Evolutionary conservation across 2,329 filamentous ascomycete genomes (phyloP).

Genomic region (Clonostachys solani): DNA sequence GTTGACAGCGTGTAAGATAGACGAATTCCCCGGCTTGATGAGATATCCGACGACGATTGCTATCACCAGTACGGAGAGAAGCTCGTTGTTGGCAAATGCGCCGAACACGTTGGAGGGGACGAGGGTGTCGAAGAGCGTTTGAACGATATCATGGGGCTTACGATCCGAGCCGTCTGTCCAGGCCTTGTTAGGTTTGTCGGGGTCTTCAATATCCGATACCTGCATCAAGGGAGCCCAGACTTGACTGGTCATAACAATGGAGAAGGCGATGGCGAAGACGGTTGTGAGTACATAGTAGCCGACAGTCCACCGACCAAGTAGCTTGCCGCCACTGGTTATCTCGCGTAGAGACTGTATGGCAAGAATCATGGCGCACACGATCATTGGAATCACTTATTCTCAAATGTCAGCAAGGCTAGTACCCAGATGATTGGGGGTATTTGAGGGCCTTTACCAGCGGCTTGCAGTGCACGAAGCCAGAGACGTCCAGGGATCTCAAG

Average conservation of each 20-base stretch:
- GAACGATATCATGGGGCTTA: slow-evolving; percentile 34
- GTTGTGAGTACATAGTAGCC: slow-evolving; percentile 46
- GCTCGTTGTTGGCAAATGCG: slow-evolving; percentile 37
- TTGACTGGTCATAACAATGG: slow-evolving; percentile 37
- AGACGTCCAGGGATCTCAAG: slow-evolving; percentile 42
- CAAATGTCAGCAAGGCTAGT: not conserved
- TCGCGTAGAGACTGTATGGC: slow-evolving; percentile 41
- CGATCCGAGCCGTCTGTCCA: slow-evolving; percentile 19
- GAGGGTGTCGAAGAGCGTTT: slow-evolving; percentile 42
- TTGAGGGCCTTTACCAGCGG: slow-evolving; percentile 29
- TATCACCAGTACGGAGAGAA: slow-evolving; percentile 41
- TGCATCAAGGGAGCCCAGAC: slow-evolving; percentile 44
- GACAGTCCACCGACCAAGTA: slow-evolving; percentile 42
- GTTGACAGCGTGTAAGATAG: slow-evolving; percentile 33
- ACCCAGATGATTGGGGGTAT: not conserved
- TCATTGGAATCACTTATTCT: slow-evolving; percentile 40
- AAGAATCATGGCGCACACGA: slow-evolving; percentile 46
- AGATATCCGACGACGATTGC: slow-evolving; percentile 41
- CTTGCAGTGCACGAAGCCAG: slow-evolving; percentile 44
- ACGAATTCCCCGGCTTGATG: slow-evolving; percentile 26
- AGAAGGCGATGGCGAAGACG: slow-evolving; percentile 40
- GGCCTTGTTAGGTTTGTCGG: slow-evolving; percentile 20
- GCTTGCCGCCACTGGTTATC: slow-evolving; percentile 26
- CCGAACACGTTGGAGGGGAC: slow-evolving; percentile 42
- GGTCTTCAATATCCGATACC: slow-evolving; percentile 15